Conservation (phyloP, 2,329 filamentous ascomycete species). For the Stagonosporopsis vannaccii region DNA sequence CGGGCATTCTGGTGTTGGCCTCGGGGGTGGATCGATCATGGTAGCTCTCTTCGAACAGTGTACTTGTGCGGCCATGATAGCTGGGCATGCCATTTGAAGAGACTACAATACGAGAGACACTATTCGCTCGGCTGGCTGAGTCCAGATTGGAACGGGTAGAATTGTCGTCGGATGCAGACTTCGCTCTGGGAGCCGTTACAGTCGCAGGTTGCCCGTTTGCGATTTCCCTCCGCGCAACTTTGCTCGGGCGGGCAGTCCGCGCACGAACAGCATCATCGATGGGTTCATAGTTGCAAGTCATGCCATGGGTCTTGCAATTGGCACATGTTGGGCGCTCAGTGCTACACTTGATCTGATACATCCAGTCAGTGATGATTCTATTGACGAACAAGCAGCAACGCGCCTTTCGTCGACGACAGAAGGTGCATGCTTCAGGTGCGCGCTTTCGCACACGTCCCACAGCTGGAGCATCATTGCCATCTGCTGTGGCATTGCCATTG, state of each 20-base stretch:
- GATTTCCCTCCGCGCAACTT: constrained; percentile 22
- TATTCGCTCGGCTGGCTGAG: constrained; percentile 29
- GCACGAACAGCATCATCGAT: constrained; percentile 32
- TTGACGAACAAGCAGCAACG: not conserved
- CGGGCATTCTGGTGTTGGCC: constrained; percentile 31
- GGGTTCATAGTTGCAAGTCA: constrained; percentile 54
- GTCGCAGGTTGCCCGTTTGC: not conserved
- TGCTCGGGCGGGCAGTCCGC: constrained; percentile 27
- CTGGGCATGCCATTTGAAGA: constrained; percentile 52
- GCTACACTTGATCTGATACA: constrained; percentile 58
- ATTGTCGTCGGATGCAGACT: constrained; percentile 8
- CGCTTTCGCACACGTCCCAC: constrained; percentile 31
- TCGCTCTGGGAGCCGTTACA: not conserved
- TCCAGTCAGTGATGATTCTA: constrained; percentile 16
- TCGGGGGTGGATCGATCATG: constrained; percentile 27
- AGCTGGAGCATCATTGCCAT: constrained; percentile 9
- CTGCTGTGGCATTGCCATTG: not conserved
- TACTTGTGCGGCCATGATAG: constrained; percentile 60
- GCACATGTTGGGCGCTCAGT: constrained; percentile 55
- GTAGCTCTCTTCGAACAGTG: constrained; percentile 55
- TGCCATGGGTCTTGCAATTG: constrained; percentile 57
- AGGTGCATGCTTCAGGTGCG: constrained; percentile 46
- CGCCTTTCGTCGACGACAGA: constrained; percentile 52
- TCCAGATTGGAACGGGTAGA: constrained; percentile 7
- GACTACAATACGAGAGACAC: constrained; percentile 50